Percentiles rank a stretch among this genome's conserved stretches.
phyloP scores from a whole-genome alignment of 176 grass and related monocot genomes.

The Typha latifolia region DNA sequence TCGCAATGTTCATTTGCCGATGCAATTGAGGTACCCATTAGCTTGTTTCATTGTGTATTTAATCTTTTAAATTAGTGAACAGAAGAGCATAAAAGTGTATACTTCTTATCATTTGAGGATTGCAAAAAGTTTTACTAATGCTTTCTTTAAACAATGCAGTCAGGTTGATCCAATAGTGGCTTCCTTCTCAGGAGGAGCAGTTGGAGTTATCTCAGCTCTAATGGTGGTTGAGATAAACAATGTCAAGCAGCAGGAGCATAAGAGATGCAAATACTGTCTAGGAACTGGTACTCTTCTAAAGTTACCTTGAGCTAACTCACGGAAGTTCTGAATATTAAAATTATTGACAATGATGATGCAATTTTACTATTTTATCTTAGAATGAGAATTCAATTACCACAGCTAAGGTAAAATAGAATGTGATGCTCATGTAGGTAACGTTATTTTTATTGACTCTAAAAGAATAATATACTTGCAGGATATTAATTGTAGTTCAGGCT shows the following conservation, averaged over 20 bases:
- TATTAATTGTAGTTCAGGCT: too few species aligned
- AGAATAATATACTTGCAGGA: too few species aligned
- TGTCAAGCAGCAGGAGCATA: slow-evolving; percentile 96
- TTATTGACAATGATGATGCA: background rate
- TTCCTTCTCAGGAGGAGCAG: slow-evolving; percentile 93
- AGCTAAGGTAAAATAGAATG: too few species aligned
- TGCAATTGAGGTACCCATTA: slow-evolving; percentile 83
- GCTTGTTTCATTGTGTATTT: background rate
- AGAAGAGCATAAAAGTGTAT: background rate
- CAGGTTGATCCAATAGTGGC: slow-evolving; percentile 97
- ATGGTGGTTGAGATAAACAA: slow-evolving; percentile 99
- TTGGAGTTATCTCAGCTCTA: slow-evolving; percentile 92
- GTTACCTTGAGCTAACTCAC: background rate
- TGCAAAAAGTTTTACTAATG: slow-evolving; percentile 8
- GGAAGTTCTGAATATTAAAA: background rate
- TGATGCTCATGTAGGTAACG: too few species aligned
- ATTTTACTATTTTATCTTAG: background rate
- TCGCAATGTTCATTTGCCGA: slow-evolving; percentile 71
- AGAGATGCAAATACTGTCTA: slow-evolving; percentile 96
- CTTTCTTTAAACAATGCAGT: slow-evolving; percentile 33
- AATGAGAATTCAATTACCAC: too few species aligned
- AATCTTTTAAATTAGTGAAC: too few species aligned
- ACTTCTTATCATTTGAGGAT: background rate
- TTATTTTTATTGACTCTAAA: too few species aligned
- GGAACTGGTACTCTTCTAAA: slow-evolving; percentile 65